Base-by-base conservation (phyloP, 768 basidiomycete species). In the Glaciozyma martinii region DNA sequence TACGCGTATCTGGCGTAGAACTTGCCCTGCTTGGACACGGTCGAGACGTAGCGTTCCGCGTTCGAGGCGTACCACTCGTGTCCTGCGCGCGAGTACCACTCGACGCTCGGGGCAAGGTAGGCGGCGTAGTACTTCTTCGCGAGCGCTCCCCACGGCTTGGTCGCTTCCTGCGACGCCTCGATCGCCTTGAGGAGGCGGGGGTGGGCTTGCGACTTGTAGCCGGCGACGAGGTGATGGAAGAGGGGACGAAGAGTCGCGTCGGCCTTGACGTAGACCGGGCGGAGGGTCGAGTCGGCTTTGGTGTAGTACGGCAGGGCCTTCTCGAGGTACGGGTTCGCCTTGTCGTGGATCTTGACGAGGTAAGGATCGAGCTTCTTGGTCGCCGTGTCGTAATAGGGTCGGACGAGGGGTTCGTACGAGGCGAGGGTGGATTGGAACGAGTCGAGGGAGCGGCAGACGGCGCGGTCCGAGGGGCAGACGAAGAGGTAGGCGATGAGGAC, bases 401-500 rank as follows among this genome's bases (percentile, higher is more conserved):
- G 60, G 9, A 65, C 30, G 29, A 44, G 12, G 23, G 66, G 70
- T 30, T 65, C 62, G 56, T 59, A 61, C 32, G 56, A 21, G 9
- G 23, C 37, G n/a, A 65, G 37, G 32, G 30, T 47, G 13, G 44
- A 8, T 5, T 50, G n/a, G 37, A 62, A 25, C 5, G 29, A 5
- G 63, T 65, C 61, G 55, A 71, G 32, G 1, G 27, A 6, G n/a
- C 70, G 66, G 59, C 70, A 71, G 37, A 71, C 61, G 42, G 66
- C 59, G 43, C 63, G 57, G 42, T 65, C 66, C 59, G 23, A 32
- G 1, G 66, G 66, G 56, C 66, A 71, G 49, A 62, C 63, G 61
- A 71, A 27, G 61, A 65, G 60, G 61, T 62, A 65, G 61, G 63
- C 70, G 63, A 71, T 67, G n/a, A 49, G 25, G 61, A 71, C 12